Conservation (phyloP, 805 yeast genomes). For the Starmerella vitae region DNA sequence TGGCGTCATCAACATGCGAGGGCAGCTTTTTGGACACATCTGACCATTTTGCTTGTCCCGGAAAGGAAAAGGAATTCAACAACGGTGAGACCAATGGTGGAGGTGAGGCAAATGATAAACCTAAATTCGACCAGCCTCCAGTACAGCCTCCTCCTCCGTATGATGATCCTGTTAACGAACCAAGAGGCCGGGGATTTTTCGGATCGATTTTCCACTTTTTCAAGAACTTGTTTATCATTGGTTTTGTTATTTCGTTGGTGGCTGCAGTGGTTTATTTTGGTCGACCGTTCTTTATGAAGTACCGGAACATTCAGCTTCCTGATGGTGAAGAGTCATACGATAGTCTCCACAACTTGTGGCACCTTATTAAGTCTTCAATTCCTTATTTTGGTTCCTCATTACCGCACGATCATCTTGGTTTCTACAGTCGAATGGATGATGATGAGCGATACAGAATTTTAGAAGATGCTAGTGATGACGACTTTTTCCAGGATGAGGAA, state of each 20-base stretch:
- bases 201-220: not conserved
- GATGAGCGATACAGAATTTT: constrained; percentile 26
- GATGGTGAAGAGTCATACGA: not conserved
- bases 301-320: not conserved
- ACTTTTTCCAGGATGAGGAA: constrained; percentile 6
- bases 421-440: constrained; percentile 26
- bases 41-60: constrained; percentile 70
- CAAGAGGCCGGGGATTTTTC: not conserved
- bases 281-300: too few species aligned
- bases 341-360: constrained; percentile 3
- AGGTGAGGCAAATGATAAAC: not conserved
- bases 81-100: constrained; percentile 11
- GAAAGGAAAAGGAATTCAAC: constrained; percentile 54
- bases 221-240: not conserved
- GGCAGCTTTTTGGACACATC: constrained; percentile 57
- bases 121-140: not conserved
- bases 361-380: not conserved
- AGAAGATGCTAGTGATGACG: constrained; percentile 18
- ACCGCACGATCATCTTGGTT: constrained; percentile 21
- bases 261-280: not conserved
- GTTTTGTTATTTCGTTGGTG: not conserved
- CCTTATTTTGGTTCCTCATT: constrained; percentile 17
- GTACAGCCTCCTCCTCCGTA: not conserved
- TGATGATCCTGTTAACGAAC: not conserved
- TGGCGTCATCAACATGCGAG: constrained; percentile 72